Percentiles rank a stretch among this genome's conserved stretches.
Conservation (phyloP, 768 basidiomycete species). For the Astraeus odoratus region DNA sequence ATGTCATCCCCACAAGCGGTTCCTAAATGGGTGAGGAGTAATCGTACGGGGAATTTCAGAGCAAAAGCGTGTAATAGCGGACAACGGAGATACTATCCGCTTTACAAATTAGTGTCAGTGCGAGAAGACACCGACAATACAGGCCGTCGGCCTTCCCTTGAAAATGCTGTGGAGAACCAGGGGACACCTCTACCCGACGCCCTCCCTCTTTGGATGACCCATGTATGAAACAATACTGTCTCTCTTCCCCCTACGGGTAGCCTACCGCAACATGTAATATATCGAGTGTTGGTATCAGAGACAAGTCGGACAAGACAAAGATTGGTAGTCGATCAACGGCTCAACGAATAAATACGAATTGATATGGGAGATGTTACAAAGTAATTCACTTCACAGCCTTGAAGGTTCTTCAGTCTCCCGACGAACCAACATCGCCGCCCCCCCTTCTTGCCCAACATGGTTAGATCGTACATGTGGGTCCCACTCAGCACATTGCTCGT, state of each 20-base stretch:
- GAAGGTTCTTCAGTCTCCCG: background rate
- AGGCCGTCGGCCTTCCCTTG: slow-evolving; percentile 17
- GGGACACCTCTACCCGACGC: slow-evolving; percentile 7
- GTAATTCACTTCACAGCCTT: background rate
- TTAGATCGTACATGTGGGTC: background rate
- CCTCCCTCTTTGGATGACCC: slow-evolving; percentile 9
- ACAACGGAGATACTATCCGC: slow-evolving; percentile 20
- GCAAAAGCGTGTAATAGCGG: slow-evolving; percentile 15
- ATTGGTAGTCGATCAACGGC: too few relatives aligned
- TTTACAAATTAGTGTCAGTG: slow-evolving; percentile 26
- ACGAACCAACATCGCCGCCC: background rate
- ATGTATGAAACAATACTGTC: background rate
- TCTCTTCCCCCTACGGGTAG: too few relatives aligned
- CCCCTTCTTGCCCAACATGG: background rate
- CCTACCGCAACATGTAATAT: too few relatives aligned
- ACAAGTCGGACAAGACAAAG: too few relatives aligned
- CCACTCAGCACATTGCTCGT: slow-evolving; percentile 33
- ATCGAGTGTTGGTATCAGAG: background rate
- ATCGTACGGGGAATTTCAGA: slow-evolving; percentile 22
- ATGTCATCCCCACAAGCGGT: slow-evolving; percentile 9
- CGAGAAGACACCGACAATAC: slow-evolving; percentile 11
- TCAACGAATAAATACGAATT: too few relatives aligned
- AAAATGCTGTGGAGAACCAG: background rate
- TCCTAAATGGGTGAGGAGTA: slow-evolving; percentile 20
- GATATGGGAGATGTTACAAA: background rate